A percentile compares a stretch with the other conserved stretches of the same genome.
phyloP scores from a whole-genome alignment of 1,284 basidiomycete species.

The Cutaneotrichosporon cutaneum region DNA sequence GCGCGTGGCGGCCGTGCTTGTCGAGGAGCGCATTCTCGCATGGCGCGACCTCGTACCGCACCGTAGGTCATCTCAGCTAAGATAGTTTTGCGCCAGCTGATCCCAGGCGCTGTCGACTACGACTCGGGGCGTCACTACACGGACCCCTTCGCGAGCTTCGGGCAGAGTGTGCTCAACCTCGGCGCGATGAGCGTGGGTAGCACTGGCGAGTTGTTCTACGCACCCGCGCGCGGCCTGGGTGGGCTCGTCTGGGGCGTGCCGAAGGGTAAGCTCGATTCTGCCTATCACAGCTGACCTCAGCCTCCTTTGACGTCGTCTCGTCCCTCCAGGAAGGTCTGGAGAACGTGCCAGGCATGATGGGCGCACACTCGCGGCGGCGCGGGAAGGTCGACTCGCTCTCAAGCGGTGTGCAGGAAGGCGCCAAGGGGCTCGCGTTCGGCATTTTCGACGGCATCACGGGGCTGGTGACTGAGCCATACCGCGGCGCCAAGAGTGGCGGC shows the following conservation, averaged over 20 bases:
- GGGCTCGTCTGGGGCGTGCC: constrained; percentile 56
- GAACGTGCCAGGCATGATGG: constrained; percentile 56
- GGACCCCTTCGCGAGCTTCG: constrained; percentile 38
- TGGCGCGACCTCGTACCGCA: constrained; percentile 57
- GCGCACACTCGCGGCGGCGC: constrained; percentile 53
- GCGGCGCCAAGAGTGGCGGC: constrained; percentile 56
- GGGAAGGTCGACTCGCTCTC: constrained; percentile 55
- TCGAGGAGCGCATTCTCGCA: constrained; percentile 56
- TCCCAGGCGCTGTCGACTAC: constrained; percentile 60
- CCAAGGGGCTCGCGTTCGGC: constrained; percentile 51
- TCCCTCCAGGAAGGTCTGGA: constrained; percentile 57
- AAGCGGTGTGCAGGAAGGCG: constrained; percentile 58
- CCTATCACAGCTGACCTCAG: constrained; percentile 4
- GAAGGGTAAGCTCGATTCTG: constrained; percentile 26
- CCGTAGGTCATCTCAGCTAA: constrained; percentile 41
- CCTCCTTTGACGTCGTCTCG: constrained; percentile 52
- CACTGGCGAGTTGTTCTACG: constrained; percentile 56
- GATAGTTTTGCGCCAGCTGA: neutral
- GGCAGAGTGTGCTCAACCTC: constrained; percentile 58
- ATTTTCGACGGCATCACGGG: constrained; percentile 61
- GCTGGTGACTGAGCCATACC: constrained; percentile 57
- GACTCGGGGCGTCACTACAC: constrained; percentile 40
- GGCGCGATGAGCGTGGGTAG: constrained; percentile 56
- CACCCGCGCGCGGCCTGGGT: constrained; percentile 55
- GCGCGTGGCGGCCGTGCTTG: constrained; percentile 59